Evolutionary conservation across 2,329 filamentous ascomycete species (phyloP).

Genomic region (Neophaeococcomyces aloes): DNA sequence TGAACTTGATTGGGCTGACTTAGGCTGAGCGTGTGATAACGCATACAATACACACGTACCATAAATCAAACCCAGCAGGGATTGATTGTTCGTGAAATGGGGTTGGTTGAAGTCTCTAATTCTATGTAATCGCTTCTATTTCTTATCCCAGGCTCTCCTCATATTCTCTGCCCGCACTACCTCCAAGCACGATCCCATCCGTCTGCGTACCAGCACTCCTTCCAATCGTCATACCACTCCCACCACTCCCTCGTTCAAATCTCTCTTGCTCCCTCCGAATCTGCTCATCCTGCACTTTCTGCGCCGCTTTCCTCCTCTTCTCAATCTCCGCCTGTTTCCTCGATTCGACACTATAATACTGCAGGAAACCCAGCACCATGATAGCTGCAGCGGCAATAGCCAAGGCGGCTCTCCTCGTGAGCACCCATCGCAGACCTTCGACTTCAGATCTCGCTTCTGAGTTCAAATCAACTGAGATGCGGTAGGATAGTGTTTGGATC

Average conservation of each 20-base stretch:
- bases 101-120: no score
- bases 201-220: constrained; percentile 17
- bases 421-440: constrained; percentile 80
- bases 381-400: constrained; percentile 45
- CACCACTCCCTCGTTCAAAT: no score
- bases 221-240: constrained; percentile 11
- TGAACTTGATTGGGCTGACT: constrained; percentile 15
- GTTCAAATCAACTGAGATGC: constrained; percentile 82
- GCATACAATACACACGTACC: no score
- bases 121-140: background rate
- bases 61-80: no score
- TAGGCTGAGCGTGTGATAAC: constrained; percentile 3
- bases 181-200: constrained; percentile 1
- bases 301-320: constrained; percentile 27
- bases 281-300: constrained; percentile 22
- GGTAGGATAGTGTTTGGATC: constrained; percentile 92
- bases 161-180: constrained; percentile 1
- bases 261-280: constrained; percentile 9
- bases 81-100: no score
- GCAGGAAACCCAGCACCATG: constrained; percentile 23
- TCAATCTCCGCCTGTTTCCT: constrained; percentile 27
- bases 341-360: constrained; percentile 22
- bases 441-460: constrained; percentile 88
- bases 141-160: constrained; percentile 13
- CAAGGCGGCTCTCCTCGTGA: constrained; percentile 54